Evolutionary conservation across 768 basidiomycete species (phyloP).

Genomic region (Podaxis carcinomalis): DNA sequence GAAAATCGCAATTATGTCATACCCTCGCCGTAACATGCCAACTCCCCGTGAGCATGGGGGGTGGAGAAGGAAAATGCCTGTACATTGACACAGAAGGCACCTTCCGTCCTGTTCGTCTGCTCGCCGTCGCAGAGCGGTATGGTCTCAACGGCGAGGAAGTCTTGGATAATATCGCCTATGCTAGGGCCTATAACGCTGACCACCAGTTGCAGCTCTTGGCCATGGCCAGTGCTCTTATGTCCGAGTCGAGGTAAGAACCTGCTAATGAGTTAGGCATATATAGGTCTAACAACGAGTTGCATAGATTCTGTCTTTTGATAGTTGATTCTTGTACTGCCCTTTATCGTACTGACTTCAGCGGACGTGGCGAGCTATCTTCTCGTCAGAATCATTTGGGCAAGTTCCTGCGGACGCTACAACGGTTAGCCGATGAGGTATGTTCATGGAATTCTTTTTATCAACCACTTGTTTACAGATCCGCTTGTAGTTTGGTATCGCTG

Average conservation of each 20-base stretch:
- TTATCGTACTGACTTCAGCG: conserved; percentile 94
- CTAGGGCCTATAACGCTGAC: conserved; percentile 97
- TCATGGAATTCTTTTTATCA: conserved; percentile 9
- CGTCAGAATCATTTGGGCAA: conserved; percentile 95
- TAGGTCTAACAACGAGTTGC: conserved; percentile 6
- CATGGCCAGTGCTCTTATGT: conserved; percentile 97
- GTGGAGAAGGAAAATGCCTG: conserved; percentile 97
- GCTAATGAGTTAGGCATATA: neutral
- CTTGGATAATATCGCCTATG: conserved; percentile 97
- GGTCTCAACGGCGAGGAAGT: conserved; percentile 99
- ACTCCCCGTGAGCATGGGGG: conserved; percentile 95
- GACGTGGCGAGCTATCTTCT: conserved; percentile 91
- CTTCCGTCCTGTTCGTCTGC: conserved; percentile 91
- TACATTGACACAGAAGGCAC: conserved; percentile 99
- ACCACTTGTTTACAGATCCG: conserved; percentile 11
- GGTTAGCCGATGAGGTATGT: conserved; percentile 91
- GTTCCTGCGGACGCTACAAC: conserved; percentile 88
- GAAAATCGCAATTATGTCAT: conserved; percentile 97
- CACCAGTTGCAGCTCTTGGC: conserved; percentile 90
- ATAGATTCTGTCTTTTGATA: conserved; percentile 91
- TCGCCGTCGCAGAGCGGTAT: conserved; percentile 92
- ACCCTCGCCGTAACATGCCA: conserved; percentile 98
- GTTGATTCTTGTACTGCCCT: conserved; percentile 96
- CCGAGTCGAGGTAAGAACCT: conserved; percentile 80
- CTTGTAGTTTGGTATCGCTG: conserved; percentile 90